Conservation (phyloP, 2,329 filamentous ascomycete genomes). For the Diaporthe sp. region DNA sequence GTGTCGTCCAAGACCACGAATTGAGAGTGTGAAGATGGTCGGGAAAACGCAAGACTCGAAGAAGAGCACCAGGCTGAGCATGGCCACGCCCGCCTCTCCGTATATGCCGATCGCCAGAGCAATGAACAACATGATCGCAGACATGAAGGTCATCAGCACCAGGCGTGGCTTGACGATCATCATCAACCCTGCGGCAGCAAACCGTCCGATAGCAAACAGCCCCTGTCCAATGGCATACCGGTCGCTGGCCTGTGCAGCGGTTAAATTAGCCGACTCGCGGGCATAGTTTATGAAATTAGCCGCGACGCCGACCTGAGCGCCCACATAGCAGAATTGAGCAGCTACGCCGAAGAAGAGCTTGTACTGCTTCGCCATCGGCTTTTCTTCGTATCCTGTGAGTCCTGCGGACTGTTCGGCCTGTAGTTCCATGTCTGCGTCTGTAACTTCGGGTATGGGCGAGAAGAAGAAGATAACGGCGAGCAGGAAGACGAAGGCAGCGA, state of each 20-base stretch:
- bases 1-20: conserved; percentile 80
- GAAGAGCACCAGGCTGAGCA: conserved; percentile 79
- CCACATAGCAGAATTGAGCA: conserved; percentile 83
- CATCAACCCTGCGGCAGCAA: conserved; percentile 77
- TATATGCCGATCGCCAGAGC: conserved; percentile 59
- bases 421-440: conserved; percentile 74
- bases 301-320: conserved; percentile 76
- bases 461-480: conserved; percentile 76
- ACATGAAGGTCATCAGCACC: conserved; percentile 77
- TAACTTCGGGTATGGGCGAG: conserved; percentile 78
- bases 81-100: conserved; percentile 62
- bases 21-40: conserved; percentile 83
- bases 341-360: conserved; percentile 80
- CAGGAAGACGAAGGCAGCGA: conserved; percentile 77
- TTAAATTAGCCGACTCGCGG: conserved; percentile 68
- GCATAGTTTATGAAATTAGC: conserved; percentile 80
- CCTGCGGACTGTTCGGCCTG: conserved; percentile 67
- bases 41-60: conserved; percentile 86
- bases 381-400: conserved; percentile 64
- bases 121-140: conserved; percentile 73
- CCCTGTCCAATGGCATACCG: conserved; percentile 81
- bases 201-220: conserved; percentile 78
- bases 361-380: conserved; percentile 77
- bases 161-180: conserved; percentile 73
- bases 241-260: conserved; percentile 68